Percentiles rank a stretch among this genome's conserved stretches.
Evolutionary conservation across 1,284 basidiomycete species (phyloP).

Genomic region (Marasmius fiardii): DNA sequence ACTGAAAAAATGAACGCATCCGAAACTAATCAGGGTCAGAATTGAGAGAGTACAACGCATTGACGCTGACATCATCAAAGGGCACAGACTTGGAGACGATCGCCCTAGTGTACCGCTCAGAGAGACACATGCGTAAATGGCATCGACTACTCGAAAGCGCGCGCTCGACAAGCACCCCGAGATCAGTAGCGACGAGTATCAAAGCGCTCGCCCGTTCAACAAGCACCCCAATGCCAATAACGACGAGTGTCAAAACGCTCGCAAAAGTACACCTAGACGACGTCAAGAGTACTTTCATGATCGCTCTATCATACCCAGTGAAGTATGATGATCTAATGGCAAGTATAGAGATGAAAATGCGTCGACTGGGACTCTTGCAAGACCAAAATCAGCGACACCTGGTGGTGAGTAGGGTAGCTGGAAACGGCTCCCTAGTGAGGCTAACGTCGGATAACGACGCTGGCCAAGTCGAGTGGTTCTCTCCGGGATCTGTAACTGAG

Average conservation of each 20-base stretch:
- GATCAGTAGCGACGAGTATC: neutral
- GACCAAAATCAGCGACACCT: neutral
- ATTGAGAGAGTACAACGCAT: neutral
- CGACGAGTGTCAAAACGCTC: neutral
- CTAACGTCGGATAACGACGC: conserved; percentile 6
- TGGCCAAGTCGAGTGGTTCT: neutral
- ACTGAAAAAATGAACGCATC: too few relatives aligned
- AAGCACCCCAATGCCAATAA: neutral
- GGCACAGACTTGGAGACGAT: neutral
- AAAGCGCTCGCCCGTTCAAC: conserved; percentile 4
- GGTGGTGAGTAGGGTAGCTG: neutral
- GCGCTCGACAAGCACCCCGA: neutral
- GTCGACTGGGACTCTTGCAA: neutral
- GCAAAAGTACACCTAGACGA: conserved; percentile 6
- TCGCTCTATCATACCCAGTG: conserved; percentile 5
- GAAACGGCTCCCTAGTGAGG: neutral
- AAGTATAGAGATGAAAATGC: conserved; percentile 11
- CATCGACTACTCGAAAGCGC: neutral
- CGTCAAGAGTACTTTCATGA: conserved; percentile 1
- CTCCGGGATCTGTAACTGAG: neutral
- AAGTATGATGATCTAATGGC: conserved; percentile 9
- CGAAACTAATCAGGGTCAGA: neutral
- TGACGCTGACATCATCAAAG: neutral
- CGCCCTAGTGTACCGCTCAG: neutral
- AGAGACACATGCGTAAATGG: neutral